Base-by-base conservation (phyloP, 495 filamentous ascomycete species). In the Platismatia glauca region DNA sequence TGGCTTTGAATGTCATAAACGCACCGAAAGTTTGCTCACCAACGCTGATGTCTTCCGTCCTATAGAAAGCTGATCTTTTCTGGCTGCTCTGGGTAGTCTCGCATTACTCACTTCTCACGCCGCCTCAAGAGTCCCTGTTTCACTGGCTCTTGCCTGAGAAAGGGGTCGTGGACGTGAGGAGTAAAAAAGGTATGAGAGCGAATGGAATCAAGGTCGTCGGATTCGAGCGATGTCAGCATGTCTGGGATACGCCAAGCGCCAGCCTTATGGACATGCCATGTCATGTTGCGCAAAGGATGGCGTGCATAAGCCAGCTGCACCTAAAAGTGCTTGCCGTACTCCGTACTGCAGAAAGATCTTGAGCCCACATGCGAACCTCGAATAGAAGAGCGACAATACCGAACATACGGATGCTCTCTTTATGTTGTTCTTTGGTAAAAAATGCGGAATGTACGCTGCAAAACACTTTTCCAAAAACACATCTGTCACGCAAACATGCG, bases 251-350 rank as follows among this genome's bases (percentile, higher is more conserved):
- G 50, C 29, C 50, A 53, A 53, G 27, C 27, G 50, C 50, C 50
- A 53, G 50, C 50, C 50, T 53, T 53, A 53, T 53, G 50, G 20
- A 53, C 29, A 53, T 53, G 50, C 50, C 50, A 53, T 53, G 50
- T 53, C 50, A 53, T 33, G 15, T 29, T 53, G 50, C 50, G 50
- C 50, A 53, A 33, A 53, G 15, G 50, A 53, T 53, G 50, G 50
- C 29, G 50, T 53, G 50, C 50, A 53, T 53, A 20, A 53, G 50
- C 13, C 50, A 53, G 50, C 50, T 53, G 50, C 50, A 53, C 29
- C 50, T 53, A 31, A 33, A 53, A 53, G 50, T 16, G 33, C 18
- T 27, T 7, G 16, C 50, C 15, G 1, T 31, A 33, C 29, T 33
- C 11, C 7, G 50, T 53, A 33, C 27, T 34, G 50, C 50, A 33